These are phyloP conservation scores for Syzygium oleosum DNA, from an alignment of 345 rosid species.

Conservation along the genomic window DNA sequence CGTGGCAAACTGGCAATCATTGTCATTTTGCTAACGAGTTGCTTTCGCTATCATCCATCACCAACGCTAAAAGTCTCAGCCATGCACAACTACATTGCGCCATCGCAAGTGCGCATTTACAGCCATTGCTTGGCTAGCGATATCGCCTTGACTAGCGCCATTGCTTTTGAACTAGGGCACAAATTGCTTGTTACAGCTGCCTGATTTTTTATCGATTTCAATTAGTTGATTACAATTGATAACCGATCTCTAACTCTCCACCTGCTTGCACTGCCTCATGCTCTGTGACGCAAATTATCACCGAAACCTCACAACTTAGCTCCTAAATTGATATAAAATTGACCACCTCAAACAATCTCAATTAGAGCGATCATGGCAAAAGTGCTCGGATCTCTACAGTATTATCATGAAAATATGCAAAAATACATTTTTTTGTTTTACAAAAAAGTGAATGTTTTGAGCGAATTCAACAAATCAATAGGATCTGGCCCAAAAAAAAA, in stretches of 20 bases:
- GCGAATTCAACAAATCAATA: background rate
- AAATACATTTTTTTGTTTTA: background rate
- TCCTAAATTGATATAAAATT: too few species aligned
- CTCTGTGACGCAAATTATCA: background rate
- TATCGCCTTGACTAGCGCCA: background rate
- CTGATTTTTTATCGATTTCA: background rate
- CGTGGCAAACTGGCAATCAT: background rate
- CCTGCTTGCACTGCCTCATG: background rate
- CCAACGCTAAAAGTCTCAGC: too few species aligned
- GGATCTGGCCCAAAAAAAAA: background rate
- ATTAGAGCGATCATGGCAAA: background rate
- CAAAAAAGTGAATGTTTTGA: background rate
- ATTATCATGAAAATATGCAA: background rate
- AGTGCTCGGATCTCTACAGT: background rate
- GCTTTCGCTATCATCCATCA: background rate
- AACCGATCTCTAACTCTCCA: background rate
- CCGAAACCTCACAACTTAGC: background rate
- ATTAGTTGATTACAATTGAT: background rate
- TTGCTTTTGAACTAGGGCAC: background rate
- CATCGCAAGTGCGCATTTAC: too few species aligned
- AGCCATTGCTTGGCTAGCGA: background rate
- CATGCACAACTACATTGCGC: too few species aligned
- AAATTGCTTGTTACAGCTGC: background rate
- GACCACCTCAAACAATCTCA: too few species aligned
- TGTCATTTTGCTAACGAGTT: background rate